A percentile compares a stretch with the other conserved stretches of the same genome.
Evolutionary conservation across 2,329 filamentous ascomycete genomes (phyloP).

Genomic region (Aspergillus awamori): DNA sequence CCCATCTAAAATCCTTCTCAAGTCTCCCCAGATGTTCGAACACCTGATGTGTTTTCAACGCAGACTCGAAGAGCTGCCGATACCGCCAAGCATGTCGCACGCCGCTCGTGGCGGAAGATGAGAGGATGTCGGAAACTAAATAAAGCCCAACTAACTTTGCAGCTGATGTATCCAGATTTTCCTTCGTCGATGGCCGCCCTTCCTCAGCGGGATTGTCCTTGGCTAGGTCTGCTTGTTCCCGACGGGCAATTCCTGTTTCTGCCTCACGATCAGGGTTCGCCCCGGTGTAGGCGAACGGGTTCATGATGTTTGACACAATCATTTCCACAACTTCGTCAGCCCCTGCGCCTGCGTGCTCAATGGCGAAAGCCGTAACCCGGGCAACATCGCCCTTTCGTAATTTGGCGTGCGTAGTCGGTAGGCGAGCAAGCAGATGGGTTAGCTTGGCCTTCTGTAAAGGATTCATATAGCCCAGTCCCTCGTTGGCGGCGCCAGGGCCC

Average conservation of each 20-base stretch:
- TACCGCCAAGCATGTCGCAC: conserved; percentile 87
- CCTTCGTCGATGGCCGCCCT: conserved; percentile 35
- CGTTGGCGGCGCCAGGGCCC: conserved; percentile 38
- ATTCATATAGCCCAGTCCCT: conserved; percentile 70
- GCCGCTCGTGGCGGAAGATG: conserved; percentile 72
- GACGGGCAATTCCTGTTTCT: conserved; percentile 33
- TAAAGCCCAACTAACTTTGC: conserved; percentile 82
- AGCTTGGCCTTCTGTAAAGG: conserved; percentile 84
- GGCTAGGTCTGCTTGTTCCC: conserved; percentile 35
- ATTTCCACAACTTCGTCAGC: conserved; percentile 91
- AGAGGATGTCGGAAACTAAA: conserved; percentile 76
- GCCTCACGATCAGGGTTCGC: conserved; percentile 62
- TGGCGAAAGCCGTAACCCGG: conserved; percentile 82
- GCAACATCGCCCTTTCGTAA: conserved; percentile 85
- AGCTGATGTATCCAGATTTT: conserved; percentile 66
- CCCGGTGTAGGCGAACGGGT: conserved; percentile 72
- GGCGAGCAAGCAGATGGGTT: conserved; percentile 76
- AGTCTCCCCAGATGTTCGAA: conserved; percentile 77
- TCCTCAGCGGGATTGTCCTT: conserved; percentile 44
- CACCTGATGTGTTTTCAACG: conserved; percentile 67
- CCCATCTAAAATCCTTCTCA: conserved; percentile 74
- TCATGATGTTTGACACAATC: conserved; percentile 78
- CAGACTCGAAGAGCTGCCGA: conserved; percentile 74
- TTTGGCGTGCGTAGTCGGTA: conserved; percentile 74
- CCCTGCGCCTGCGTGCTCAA: conserved; percentile 80